A percentile compares a stretch with the other conserved stretches of the same genome.
These are phyloP conservation scores for Pascua sp. DNA, from an alignment of 1,284 basidiomycete genomes.

Conservation along the genomic window DNA sequence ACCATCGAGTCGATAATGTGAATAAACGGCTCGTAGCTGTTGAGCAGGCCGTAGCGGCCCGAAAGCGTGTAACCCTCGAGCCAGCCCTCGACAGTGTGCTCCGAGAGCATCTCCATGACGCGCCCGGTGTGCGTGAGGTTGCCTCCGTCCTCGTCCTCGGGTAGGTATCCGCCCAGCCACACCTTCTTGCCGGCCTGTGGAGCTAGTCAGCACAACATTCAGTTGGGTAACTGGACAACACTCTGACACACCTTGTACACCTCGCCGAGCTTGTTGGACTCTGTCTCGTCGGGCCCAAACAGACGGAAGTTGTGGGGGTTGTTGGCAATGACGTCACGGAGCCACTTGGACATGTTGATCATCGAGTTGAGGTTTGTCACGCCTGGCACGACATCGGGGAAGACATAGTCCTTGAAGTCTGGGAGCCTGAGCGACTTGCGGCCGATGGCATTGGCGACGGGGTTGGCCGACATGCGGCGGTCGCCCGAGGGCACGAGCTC, in stretches of 20 bases:
- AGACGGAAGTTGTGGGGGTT: slow-evolving; percentile 73
- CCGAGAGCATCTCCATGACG: slow-evolving; percentile 77
- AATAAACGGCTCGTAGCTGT: slow-evolving; percentile 71
- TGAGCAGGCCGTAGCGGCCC: slow-evolving; percentile 75
- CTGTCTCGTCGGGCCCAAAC: slow-evolving; percentile 82
- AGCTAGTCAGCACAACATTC: no score
- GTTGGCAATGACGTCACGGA: slow-evolving; percentile 56
- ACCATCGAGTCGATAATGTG: slow-evolving; percentile 52
- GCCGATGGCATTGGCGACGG: slow-evolving; percentile 54
- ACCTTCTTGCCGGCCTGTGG: no score
- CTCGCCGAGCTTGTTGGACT: slow-evolving; percentile 80
- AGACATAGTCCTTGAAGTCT: slow-evolving; percentile 59
- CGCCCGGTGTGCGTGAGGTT: slow-evolving; percentile 54
- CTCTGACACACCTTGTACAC: slow-evolving; percentile 63
- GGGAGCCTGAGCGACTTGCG: slow-evolving; percentile 59
- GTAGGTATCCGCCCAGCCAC: no score
- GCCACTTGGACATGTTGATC: background rate
- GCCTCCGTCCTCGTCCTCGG: slow-evolving; percentile 11
- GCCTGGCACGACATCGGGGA: slow-evolving; percentile 42
- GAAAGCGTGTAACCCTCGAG: slow-evolving; percentile 71
- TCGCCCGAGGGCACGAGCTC: slow-evolving; percentile 26
- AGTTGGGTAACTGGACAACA: slow-evolving; percentile 11
- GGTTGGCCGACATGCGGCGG: slow-evolving; percentile 32
- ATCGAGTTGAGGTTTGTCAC: slow-evolving; percentile 25
- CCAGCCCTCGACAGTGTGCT: slow-evolving; percentile 84